Conservation (phyloP, 2,329 filamentous ascomycete genomes). For the Pseudogymnoascus pannorum region DNA sequence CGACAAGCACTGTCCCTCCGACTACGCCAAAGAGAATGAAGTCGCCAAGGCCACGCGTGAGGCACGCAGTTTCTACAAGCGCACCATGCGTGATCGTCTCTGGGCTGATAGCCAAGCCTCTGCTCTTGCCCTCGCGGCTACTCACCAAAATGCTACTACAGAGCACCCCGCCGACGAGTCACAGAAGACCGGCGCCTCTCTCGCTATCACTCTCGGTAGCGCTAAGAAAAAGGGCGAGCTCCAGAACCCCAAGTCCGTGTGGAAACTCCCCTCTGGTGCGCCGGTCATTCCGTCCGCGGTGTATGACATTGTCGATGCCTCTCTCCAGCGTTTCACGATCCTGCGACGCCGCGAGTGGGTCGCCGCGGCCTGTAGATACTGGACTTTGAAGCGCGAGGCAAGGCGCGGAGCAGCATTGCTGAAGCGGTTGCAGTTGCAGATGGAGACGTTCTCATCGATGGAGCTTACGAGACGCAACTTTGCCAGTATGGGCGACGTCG, state of each 20-base stretch:
- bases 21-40: constrained; percentile 81
- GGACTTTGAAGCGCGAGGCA: constrained; percentile 93
- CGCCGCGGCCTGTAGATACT: constrained; percentile 90
- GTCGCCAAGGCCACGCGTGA: constrained; percentile 73
- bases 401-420: constrained; percentile 83
- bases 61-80: constrained; percentile 83
- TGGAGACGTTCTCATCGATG: constrained; percentile 96
- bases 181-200: constrained; percentile 75
- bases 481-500: constrained; percentile 83
- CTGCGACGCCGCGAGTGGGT: constrained; percentile 86
- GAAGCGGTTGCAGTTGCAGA: constrained; percentile 86
- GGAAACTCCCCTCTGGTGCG: constrained; percentile 90
- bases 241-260: constrained; percentile 59
- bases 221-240: constrained; percentile 64
- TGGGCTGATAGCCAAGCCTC: constrained; percentile 89
- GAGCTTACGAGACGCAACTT: constrained; percentile 94
- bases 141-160: constrained; percentile 55
- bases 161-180: constrained; percentile 72
- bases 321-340: constrained; percentile 74
- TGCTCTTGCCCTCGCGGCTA: constrained; percentile 71
- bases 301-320: constrained; percentile 76
- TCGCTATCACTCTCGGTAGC: constrained; percentile 65
- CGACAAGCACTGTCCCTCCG: constrained; percentile 84
- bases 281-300: constrained; percentile 88
- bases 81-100: constrained; percentile 77